Evolutionary conservation across 1,284 basidiomycete genomes (phyloP).

Genomic region (Papiliotrema fonsecae): DNA sequence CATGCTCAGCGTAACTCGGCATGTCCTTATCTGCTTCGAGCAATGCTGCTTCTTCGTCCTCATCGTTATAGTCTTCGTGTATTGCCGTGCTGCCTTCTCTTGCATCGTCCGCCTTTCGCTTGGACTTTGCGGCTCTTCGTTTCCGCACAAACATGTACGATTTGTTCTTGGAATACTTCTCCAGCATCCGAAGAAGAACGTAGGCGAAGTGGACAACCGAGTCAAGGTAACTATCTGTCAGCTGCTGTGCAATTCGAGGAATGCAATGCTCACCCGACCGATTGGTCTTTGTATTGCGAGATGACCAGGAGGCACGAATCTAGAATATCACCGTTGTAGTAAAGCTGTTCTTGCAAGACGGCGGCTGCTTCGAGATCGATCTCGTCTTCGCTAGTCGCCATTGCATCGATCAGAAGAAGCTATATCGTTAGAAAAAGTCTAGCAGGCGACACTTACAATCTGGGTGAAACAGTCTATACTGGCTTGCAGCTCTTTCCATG

Average conservation of each 20-base stretch:
- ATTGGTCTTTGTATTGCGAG: slow-evolving; percentile 63
- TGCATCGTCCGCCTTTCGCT: slow-evolving; percentile 52
- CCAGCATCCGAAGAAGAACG: slow-evolving; percentile 75
- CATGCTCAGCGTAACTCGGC: slow-evolving; percentile 68
- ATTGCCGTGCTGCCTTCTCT: slow-evolving; percentile 13
- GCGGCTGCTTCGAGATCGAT: slow-evolving; percentile 68
- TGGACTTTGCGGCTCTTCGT: slow-evolving; percentile 56
- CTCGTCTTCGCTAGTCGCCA: slow-evolving; percentile 53
- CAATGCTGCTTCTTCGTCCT: slow-evolving; percentile 52
- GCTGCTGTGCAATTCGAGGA: background rate
- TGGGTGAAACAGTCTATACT: slow-evolving; percentile 88
- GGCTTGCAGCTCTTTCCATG: slow-evolving; percentile 91
- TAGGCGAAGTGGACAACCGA: slow-evolving; percentile 76
- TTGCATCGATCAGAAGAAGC: slow-evolving; percentile 72
- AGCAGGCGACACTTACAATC: slow-evolving; percentile 49
- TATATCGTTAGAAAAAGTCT: slow-evolving; percentile 24
- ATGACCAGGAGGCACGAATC: slow-evolving; percentile 76
- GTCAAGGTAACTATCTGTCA: slow-evolving; percentile 64
- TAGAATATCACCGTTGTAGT: slow-evolving; percentile 88
- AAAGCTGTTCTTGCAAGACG: slow-evolving; percentile 75
- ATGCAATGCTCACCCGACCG: slow-evolving; percentile 43
- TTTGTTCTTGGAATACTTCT: slow-evolving; percentile 72
- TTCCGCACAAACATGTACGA: slow-evolving; percentile 72
- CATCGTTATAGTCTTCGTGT: slow-evolving; percentile 36
- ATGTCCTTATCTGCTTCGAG: slow-evolving; percentile 56